phyloP scores from a whole-genome alignment of 2,329 filamentous ascomycete genomes.

The Ceratocystis destructans region DNA sequence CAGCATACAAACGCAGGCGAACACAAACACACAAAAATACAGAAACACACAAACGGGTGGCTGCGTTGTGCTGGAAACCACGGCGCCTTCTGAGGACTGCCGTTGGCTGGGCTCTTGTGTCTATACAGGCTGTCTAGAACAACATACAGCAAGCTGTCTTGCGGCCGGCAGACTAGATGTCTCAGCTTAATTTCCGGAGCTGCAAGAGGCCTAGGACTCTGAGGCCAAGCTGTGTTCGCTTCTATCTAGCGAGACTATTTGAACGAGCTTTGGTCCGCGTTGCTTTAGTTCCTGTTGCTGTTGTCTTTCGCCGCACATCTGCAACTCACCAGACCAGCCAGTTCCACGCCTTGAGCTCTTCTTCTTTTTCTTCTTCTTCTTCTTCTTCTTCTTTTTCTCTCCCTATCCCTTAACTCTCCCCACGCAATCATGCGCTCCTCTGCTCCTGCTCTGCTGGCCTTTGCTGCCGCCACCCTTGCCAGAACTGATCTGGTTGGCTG shows the following conservation, averaged over 20 bases:
- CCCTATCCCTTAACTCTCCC: neutral
- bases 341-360: neutral
- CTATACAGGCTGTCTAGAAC: no score
- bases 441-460: conserved; percentile 24
- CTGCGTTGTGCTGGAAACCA: no score
- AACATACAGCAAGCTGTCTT: neutral
- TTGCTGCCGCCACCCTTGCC: conserved; percentile 26
- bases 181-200: conserved; percentile 5
- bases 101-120: no score
- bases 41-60: no score
- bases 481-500: conserved; percentile 36
- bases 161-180: neutral
- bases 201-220: neutral
- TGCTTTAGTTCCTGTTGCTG: neutral
- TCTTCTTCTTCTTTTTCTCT: neutral
- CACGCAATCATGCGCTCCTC: conserved; percentile 20
- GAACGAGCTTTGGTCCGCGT: neutral
- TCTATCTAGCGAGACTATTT: neutral
- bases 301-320: neutral
- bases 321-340: neutral
- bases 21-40: no score
- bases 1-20: no score
- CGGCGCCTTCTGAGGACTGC: no score
- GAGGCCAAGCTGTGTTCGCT: neutral
- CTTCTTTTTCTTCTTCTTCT: neutral